Conservation (phyloP, 2,329 filamentous ascomycete genomes). For the Fusarium transvaalense region DNA sequence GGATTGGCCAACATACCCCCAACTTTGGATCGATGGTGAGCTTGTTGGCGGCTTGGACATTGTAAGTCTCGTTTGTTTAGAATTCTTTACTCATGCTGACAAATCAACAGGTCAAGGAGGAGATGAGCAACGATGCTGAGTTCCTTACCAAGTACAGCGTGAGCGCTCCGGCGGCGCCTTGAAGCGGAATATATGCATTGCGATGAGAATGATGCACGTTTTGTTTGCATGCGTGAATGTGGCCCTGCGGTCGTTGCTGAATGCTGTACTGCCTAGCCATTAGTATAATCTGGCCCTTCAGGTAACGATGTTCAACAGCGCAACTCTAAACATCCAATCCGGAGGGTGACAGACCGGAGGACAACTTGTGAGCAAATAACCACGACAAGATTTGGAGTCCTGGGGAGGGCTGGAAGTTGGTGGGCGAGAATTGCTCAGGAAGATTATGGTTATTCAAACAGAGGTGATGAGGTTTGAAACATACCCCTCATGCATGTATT, state of each 20-base stretch:
- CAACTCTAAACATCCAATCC: constrained; percentile 8
- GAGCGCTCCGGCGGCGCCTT: constrained; percentile 57
- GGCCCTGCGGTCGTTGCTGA: constrained; percentile 3
- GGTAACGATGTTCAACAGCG: constrained; percentile 6
- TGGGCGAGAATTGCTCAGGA: not conserved
- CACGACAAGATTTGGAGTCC: constrained; percentile 4
- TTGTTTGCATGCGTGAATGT: constrained; percentile 25
- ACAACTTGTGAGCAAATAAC: not conserved
- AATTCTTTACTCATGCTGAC: constrained; percentile 36
- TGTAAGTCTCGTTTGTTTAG: constrained; percentile 67
- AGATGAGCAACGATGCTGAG: constrained; percentile 83
- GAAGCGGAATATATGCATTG: constrained; percentile 37
- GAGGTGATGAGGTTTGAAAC: constrained; percentile 1
- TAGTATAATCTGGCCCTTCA: constrained; percentile 1
- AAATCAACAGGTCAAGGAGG: constrained; percentile 83
- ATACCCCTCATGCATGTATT: not conserved
- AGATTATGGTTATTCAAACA: not conserved
- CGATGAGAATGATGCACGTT: constrained; percentile 19
- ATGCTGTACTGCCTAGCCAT: constrained; percentile 7
- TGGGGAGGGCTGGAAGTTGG: constrained; percentile 7
- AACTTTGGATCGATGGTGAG: constrained; percentile 92
- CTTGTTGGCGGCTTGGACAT: constrained; percentile 95
- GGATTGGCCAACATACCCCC: constrained; percentile 99
- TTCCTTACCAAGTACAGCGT: constrained; percentile 83
- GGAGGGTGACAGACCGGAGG: not conserved